Percentiles rank a stretch among this genome's conserved stretches.
Evolutionary conservation across 495 filamentous ascomycete genomes (phyloP).

Genomic region (Filosporella fistucella): DNA sequence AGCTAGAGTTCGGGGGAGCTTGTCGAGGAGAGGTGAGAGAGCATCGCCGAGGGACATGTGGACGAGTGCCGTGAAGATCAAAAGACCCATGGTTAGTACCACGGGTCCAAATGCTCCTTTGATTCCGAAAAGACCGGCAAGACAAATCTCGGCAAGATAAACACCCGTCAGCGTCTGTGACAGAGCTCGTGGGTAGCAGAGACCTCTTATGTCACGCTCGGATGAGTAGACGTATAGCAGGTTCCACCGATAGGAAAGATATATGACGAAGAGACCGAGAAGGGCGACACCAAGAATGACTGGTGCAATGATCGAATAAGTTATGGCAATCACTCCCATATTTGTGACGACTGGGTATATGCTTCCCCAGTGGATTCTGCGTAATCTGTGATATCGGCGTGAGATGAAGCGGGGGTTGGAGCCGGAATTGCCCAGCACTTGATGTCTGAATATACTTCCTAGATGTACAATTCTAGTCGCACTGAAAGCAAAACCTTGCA

Average conservation of each 20-base stretch:
- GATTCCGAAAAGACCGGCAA: slow-evolving; percentile 86
- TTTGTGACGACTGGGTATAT: slow-evolving; percentile 84
- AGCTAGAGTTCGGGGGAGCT: slow-evolving; percentile 61
- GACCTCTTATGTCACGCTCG: slow-evolving; percentile 82
- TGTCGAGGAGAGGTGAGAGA: slow-evolving; percentile 72
- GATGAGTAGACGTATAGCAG: slow-evolving; percentile 84
- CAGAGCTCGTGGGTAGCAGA: slow-evolving; percentile 76
- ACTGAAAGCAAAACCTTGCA: slow-evolving; percentile 86
- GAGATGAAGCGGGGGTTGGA: slow-evolving; percentile 49
- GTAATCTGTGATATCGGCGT: slow-evolving; percentile 51
- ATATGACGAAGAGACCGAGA: slow-evolving; percentile 79
- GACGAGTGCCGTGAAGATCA: slow-evolving; percentile 76
- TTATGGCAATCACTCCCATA: slow-evolving; percentile 80
- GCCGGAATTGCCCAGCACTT: slow-evolving; percentile 61
- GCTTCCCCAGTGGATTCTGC: slow-evolving; percentile 77
- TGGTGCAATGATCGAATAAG: slow-evolving; percentile 88
- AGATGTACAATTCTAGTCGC: slow-evolving; percentile 72
- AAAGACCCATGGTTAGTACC: slow-evolving; percentile 75
- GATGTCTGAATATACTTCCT: slow-evolving; percentile 68
- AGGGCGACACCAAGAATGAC: slow-evolving; percentile 82
- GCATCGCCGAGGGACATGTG: slow-evolving; percentile 75
- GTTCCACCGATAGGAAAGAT: slow-evolving; percentile 92
- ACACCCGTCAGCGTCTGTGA: slow-evolving; percentile 86
- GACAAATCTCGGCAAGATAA: slow-evolving; percentile 78
- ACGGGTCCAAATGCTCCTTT: slow-evolving; percentile 69